These are phyloP conservation scores for Rhizopogon vinicolor DNA, from an alignment of 768 basidiomycete genomes.

Conservation along the genomic window DNA sequence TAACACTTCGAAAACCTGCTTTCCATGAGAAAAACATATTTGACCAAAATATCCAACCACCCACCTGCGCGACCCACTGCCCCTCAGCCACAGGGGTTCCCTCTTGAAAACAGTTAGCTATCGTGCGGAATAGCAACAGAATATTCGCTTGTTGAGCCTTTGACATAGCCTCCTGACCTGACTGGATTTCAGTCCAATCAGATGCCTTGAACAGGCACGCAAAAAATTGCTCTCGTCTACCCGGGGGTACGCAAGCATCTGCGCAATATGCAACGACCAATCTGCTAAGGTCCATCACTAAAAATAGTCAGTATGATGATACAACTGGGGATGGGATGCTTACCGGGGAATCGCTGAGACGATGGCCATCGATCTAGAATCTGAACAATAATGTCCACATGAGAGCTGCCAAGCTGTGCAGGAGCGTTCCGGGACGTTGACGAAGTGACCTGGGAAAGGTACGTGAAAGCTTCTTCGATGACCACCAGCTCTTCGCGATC, in stretches of 20 bases:
- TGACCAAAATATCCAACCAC: background rate
- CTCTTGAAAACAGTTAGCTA: slow-evolving; percentile 78
- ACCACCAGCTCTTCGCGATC: slow-evolving; percentile 54
- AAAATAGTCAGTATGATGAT: background rate
- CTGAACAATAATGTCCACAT: slow-evolving; percentile 58
- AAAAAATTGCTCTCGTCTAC: slow-evolving; percentile 48
- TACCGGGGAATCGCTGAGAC: slow-evolving; percentile 70
- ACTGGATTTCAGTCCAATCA: slow-evolving; percentile 47
- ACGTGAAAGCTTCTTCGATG: slow-evolving; percentile 60
- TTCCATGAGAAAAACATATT: slow-evolving; percentile 7
- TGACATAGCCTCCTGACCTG: slow-evolving; percentile 49
- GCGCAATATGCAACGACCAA: slow-evolving; percentile 65
- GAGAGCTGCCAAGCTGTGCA: slow-evolving; percentile 36
- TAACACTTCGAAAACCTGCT: slow-evolving; percentile 55
- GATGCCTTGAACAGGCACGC: slow-evolving; percentile 61
- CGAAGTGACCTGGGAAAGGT: slow-evolving; percentile 48
- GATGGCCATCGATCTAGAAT: slow-evolving; percentile 74
- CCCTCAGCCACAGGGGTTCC: slow-evolving; percentile 37
- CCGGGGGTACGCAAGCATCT: slow-evolving; percentile 40
- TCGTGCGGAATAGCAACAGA: slow-evolving; percentile 69
- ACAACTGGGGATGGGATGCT: slow-evolving; percentile 4
- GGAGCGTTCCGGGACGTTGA: slow-evolving; percentile 23
- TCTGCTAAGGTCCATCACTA: slow-evolving; percentile 85
- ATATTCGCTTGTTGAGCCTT: slow-evolving; percentile 85
- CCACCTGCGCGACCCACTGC: slow-evolving; percentile 50